A percentile compares a stretch with the other conserved stretches of the same genome.
These are phyloP conservation scores for Prosopis cineraria DNA, from an alignment of 306 rosid species.

Conservation along the genomic window DNA sequence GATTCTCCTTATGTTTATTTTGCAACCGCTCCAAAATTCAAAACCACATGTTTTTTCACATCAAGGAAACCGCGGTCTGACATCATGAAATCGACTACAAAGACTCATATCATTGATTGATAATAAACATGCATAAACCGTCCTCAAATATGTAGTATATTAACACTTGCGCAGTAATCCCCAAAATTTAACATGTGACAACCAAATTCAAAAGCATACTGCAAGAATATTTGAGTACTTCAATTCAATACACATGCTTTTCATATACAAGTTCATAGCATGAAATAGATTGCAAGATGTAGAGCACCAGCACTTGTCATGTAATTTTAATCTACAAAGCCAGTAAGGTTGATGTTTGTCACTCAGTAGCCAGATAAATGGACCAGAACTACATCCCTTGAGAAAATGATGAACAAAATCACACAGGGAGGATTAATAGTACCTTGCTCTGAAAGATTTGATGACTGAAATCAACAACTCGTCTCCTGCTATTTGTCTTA, in stretches of 20 bases:
- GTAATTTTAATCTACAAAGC: neutral
- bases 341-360: neutral
- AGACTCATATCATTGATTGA: neutral
- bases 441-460: constrained; percentile 67
- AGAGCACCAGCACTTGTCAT: neutral
- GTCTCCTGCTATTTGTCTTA: constrained; percentile 79
- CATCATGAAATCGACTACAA: neutral
- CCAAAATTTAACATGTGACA: neutral
- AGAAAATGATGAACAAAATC: neutral
- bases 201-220: constrained; percentile 1
- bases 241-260: too few species aligned
- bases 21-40: constrained; percentile 12
- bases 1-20: too few species aligned
- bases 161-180: neutral
- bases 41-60: constrained; percentile 1
- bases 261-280: too few species aligned
- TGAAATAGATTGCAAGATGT: neutral
- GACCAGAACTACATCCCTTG: constrained; percentile 5
- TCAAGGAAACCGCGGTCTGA: neutral
- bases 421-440: constrained; percentile 3
- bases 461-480: constrained; percentile 55
- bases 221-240: neutral
- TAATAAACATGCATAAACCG: neutral
- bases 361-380: neutral
- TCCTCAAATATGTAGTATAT: neutral